Percentiles rank a stretch among this genome's conserved stretches.
These are phyloP conservation scores for Emericellopsis cladophorae DNA, from an alignment of 2,329 filamentous ascomycete species.

Conservation along the genomic window DNA sequence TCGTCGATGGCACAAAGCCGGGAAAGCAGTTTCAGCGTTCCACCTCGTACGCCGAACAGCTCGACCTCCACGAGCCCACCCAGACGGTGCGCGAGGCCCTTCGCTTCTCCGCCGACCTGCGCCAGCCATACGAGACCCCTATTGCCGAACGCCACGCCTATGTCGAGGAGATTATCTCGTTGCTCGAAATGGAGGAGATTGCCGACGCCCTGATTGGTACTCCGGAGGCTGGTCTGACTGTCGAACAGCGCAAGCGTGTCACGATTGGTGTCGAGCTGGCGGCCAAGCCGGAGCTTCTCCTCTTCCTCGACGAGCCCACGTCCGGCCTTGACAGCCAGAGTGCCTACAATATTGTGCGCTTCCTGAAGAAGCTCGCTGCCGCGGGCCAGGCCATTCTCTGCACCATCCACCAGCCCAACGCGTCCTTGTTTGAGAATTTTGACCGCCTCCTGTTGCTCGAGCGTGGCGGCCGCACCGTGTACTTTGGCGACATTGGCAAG, in stretches of 20 bases:
- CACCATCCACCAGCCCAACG: constrained; percentile 85
- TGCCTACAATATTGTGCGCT: constrained; percentile 66
- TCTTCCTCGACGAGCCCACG: constrained; percentile 72
- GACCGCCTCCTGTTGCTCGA: constrained; percentile 71
- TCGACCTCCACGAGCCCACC: constrained; percentile 48
- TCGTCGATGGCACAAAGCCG: constrained; percentile 43
- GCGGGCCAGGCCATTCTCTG: constrained; percentile 81
- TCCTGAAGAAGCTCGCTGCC: constrained; percentile 63
- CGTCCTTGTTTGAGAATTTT: constrained; percentile 77
- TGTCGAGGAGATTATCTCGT: constrained; percentile 46
- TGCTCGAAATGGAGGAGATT: constrained; percentile 45
- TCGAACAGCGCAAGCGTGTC: constrained; percentile 59
- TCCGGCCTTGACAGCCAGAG: constrained; percentile 52
- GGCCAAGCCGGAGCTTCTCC: constrained; percentile 63
- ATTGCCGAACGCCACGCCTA: constrained; percentile 43
- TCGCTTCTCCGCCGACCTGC: constrained; percentile 48
- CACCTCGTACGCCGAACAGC: constrained; percentile 50
- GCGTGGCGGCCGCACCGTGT: constrained; percentile 67
- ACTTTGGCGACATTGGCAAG: constrained; percentile 73
- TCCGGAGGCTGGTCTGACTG: constrained; percentile 57
- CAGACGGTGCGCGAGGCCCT: constrained; percentile 53
- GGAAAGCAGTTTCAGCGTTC: constrained; percentile 48
- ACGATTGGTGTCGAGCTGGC: constrained; percentile 86
- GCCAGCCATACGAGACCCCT: constrained; percentile 41
- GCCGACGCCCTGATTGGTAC: constrained; percentile 46